Percentiles rank a stretch among this genome's conserved stretches.
Conservation (phyloP, 805 yeast genomes). For the Zygotorulaspora chibaensis region DNA sequence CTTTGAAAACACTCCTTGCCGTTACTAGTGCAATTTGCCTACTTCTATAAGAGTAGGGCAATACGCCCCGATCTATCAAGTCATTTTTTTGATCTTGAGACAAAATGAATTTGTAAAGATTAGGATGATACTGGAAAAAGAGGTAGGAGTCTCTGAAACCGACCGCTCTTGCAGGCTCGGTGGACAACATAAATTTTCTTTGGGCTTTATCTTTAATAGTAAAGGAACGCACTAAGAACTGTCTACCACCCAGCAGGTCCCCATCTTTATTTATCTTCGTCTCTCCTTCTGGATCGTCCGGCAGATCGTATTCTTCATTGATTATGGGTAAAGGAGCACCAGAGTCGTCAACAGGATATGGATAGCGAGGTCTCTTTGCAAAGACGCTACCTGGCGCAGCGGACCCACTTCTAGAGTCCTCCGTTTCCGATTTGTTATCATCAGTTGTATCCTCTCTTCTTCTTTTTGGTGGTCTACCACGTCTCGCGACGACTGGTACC, state of each 20-base stretch:
- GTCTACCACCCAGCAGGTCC: conserved; percentile 63
- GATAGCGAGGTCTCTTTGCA: conserved; percentile 40
- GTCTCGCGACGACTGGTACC: conserved; percentile 28
- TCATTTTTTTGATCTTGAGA: conserved; percentile 77
- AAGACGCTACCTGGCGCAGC: conserved; percentile 9
- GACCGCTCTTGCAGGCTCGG: conserved; percentile 93
- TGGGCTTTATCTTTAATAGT: conserved; percentile 55
- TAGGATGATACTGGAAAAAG: conserved; percentile 79
- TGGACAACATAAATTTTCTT: conserved; percentile 79
- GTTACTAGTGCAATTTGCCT: conserved; percentile 86
- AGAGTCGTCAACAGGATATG: conserved; percentile 53
- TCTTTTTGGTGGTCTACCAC: conserved; percentile 26
- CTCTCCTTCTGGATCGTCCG: conserved; percentile 76
- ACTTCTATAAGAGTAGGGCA: conserved; percentile 89
- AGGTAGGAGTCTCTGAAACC: conserved; percentile 91
- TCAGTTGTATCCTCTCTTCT: conserved; percentile 17
- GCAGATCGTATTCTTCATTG: conserved; percentile 74
- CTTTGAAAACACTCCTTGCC: conserved; percentile 83
- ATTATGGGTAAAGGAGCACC: conserved; percentile 62
- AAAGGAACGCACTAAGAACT: conserved; percentile 67
- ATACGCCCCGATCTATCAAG: conserved; percentile 69
- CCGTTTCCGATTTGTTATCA: conserved; percentile 27
- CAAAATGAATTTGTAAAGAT: conserved; percentile 67
- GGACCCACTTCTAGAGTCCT: conserved; percentile 28
- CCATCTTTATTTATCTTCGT: conserved; percentile 67